A percentile compares a stretch with the other conserved stretches of the same genome.
Conservation (phyloP, 345 rosid genomes). For the Durio zibethinus region DNA sequence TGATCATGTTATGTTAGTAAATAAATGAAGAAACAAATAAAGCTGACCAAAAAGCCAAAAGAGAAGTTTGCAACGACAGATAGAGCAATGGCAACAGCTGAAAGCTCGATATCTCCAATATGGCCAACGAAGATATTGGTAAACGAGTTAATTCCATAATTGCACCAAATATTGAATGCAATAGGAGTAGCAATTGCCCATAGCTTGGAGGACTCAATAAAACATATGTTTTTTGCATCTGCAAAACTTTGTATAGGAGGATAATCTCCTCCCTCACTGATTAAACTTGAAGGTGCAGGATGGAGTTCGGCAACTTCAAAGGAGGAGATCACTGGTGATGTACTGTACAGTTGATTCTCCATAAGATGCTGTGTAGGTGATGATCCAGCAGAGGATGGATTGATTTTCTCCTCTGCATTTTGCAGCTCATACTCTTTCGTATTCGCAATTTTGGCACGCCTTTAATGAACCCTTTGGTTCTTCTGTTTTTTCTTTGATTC, state of each 20-base stretch:
- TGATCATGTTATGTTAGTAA: too few species aligned
- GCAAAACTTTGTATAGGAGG: slow-evolving; percentile 38
- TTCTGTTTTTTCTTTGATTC: background rate
- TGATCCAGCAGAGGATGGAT: slow-evolving; percentile 35
- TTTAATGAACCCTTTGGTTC: background rate
- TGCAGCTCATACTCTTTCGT: slow-evolving; percentile 37
- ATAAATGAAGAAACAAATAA: background rate
- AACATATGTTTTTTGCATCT: slow-evolving; percentile 50
- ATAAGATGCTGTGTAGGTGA: slow-evolving; percentile 4
- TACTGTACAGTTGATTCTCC: background rate
- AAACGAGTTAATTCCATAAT: slow-evolving; percentile 80
- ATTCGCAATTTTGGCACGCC: slow-evolving; percentile 38
- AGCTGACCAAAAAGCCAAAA: slow-evolving; percentile 79
- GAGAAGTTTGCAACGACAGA: slow-evolving; percentile 92
- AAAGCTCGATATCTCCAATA: slow-evolving; percentile 83
- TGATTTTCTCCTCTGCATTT: slow-evolving; percentile 29
- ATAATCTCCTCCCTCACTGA: slow-evolving; percentile 52
- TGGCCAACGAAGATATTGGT: slow-evolving; percentile 94
- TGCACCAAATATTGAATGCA: slow-evolving; percentile 84
- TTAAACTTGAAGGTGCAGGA: slow-evolving; percentile 51
- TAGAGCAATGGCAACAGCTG: slow-evolving; percentile 77
- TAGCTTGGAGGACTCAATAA: slow-evolving; percentile 53
- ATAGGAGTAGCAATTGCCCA: slow-evolving; percentile 91
- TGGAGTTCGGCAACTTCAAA: slow-evolving; percentile 50
- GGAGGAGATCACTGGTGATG: slow-evolving; percentile 20